Evolutionary conservation across 495 filamentous ascomycete genomes (phyloP).

Genomic region (Penicillium bialowiezense): DNA sequence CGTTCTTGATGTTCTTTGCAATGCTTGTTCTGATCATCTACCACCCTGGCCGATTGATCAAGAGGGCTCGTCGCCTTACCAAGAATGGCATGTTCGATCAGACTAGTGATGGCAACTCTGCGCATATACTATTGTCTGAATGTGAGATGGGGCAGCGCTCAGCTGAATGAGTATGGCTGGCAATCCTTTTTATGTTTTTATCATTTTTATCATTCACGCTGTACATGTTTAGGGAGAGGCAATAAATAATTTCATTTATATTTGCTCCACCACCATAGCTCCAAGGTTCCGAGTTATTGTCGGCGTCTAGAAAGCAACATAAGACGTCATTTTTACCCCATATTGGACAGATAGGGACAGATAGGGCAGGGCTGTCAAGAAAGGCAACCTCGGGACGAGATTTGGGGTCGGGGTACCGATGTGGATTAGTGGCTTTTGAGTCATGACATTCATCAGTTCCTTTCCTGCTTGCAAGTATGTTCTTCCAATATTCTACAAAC

Average conservation of each 20-base stretch:
- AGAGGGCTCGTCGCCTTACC: slow-evolving; percentile 14
- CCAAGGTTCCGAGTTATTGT: too few relatives aligned
- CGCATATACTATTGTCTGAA: slow-evolving; percentile 18
- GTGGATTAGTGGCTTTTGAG: not conserved
- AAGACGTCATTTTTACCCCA: too few relatives aligned
- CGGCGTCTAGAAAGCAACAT: too few relatives aligned
- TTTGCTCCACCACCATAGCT: too few relatives aligned
- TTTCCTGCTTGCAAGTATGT: not conserved
- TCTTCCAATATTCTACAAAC: not conserved
- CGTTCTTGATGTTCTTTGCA: slow-evolving; percentile 27
- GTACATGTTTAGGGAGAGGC: too few relatives aligned
- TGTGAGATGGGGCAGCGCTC: slow-evolving; percentile 4
- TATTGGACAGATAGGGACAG: too few relatives aligned
- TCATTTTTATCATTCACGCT: too few relatives aligned
- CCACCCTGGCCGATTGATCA: slow-evolving; percentile 35
- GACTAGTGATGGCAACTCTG: slow-evolving; percentile 3
- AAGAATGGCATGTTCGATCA: slow-evolving; percentile 9
- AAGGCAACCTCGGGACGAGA: too few relatives aligned
- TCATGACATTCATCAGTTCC: not conserved
- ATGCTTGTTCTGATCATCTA: slow-evolving; percentile 24
- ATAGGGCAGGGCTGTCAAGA: too few relatives aligned
- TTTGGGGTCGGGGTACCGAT: not conserved
- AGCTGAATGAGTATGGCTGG: not conserved
- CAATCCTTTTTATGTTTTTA: too few relatives aligned
- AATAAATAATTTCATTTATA: too few relatives aligned